A percentile compares a stretch with the other conserved stretches of the same genome.
Evolutionary conservation across 495 filamentous ascomycete species (phyloP).

Genomic region (Cairneyella variabilis): DNA sequence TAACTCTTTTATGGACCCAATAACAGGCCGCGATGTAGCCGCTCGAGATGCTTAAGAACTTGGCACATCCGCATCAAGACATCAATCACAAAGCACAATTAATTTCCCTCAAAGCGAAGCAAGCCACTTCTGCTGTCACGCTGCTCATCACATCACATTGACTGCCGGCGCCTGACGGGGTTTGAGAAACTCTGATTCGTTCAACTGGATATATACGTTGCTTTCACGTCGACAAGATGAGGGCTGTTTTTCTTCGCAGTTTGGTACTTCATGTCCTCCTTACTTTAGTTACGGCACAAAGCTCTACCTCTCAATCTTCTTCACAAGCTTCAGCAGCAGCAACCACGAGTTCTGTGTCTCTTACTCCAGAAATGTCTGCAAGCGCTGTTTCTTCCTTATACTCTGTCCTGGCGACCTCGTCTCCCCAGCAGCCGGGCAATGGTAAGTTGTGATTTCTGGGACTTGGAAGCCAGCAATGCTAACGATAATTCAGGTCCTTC

Average conservation of each 20-base stretch:
- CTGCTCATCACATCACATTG: conserved; percentile 13
- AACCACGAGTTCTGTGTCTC: conserved; percentile 11
- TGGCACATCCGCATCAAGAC: not conserved
- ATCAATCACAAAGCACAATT: not conserved
- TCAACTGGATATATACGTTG: too few species aligned
- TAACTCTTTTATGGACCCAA: conserved; percentile 19
- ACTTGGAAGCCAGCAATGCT: not conserved
- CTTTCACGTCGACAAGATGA: conserved; percentile 17
- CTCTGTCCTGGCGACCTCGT: conserved; percentile 18
- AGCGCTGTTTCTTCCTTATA: conserved; percentile 22
- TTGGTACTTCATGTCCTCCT: conserved; percentile 20
- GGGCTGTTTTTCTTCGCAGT: conserved; percentile 16
- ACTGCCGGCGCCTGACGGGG: conserved; percentile 12
- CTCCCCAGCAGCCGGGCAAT: conserved; percentile 22
- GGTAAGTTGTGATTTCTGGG: conserved; percentile 7
- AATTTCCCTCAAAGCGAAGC: not conserved
- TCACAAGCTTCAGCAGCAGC: conserved; percentile 5
- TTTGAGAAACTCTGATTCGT: too few species aligned
- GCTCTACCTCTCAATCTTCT: conserved; percentile 3
- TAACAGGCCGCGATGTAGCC: conserved; percentile 19
- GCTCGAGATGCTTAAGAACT: conserved; percentile 17
- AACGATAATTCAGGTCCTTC: conserved; percentile 11
- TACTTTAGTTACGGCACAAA: conserved; percentile 15
- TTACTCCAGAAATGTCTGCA: conserved; percentile 26
- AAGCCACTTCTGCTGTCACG: too few species aligned